These are phyloP conservation scores for Colletotrichum chrysophilum DNA, from an alignment of 2,329 filamentous ascomycete genomes.

Conservation along the genomic window DNA sequence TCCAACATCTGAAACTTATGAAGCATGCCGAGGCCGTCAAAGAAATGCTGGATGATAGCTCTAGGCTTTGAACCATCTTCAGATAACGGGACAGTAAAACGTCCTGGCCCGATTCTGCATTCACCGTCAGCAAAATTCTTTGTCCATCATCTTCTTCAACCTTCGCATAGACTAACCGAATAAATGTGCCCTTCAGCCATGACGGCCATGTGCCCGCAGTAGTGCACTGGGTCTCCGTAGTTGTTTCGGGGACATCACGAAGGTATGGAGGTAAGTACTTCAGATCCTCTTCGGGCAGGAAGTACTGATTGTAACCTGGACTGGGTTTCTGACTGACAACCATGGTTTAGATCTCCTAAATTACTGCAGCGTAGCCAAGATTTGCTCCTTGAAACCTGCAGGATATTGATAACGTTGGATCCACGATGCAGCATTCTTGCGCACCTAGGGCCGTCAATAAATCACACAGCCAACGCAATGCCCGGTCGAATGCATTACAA, in stretches of 20 bases:
- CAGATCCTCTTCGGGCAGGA: constrained; percentile 14
- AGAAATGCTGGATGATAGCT: constrained; percentile 22
- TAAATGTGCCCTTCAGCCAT: constrained; percentile 20
- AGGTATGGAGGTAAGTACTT: constrained; percentile 19
- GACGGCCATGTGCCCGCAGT: constrained; percentile 11
- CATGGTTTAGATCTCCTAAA: neutral
- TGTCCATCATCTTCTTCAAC: neutral
- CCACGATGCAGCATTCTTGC: neutral
- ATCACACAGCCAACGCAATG: neutral
- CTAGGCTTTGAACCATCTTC: constrained; percentile 23
- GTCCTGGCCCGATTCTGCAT: constrained; percentile 10
- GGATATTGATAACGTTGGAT: neutral
- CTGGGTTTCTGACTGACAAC: neutral
- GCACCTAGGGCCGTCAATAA: neutral
- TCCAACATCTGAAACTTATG: constrained; percentile 19
- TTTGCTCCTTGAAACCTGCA: neutral
- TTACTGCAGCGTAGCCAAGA: neutral
- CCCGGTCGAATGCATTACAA: neutral
- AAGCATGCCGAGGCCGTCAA: constrained; percentile 21
- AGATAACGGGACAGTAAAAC: constrained; percentile 16
- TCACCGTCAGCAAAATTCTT: neutral
- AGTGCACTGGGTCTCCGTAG: constrained; percentile 5
- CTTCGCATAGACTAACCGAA: neutral
- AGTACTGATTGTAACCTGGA: constrained; percentile 18
- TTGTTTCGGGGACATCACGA: constrained; percentile 20